Evolutionary conservation across 2,329 filamentous ascomycete species (phyloP), one percentile per base, ranked within the genome.

Genomic region (Dothidotthia symphoricarpi): DNA sequence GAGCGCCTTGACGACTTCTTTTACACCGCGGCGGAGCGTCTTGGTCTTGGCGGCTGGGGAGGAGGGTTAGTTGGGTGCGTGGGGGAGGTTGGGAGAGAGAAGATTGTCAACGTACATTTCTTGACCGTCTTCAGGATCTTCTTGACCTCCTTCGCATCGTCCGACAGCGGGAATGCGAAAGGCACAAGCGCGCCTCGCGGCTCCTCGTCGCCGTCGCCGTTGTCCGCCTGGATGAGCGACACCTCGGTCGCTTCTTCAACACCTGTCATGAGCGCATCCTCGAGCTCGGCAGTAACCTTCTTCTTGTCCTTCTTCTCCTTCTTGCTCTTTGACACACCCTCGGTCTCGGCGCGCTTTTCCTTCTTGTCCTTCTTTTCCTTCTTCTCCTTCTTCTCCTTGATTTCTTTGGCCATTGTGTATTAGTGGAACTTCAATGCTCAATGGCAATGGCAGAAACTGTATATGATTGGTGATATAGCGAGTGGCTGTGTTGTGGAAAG

Each of bases 1-100:
- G 58, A 98, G 86, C 24, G 90, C 86, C 76, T 98, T 98, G 74
- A 97, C 90, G 64, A 95, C 91, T 75, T 98, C 93, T 74, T 98
- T 98, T 53, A 98, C 93, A 65, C 93, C 93, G 64, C 93, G 90
- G 76, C 95, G 95, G 64, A 98, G 86, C 43, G 88, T 86, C 74
- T 94, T 94, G 73, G 88, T 82, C 74, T 95, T 95, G 59, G 93
- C 90, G 56, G 91, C 93, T 97, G 39, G 45, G 35, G 24, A 37
- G 12, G 17, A n/a, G 34, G 29, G 32, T 52, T 44, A 54, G 47
- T 34, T 33, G 12, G 4, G 2, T 24, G 0, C 9, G n/a, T 31
- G 14, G 7, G 16, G 19, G 9, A 28, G 27, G 15, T 16, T 16
- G 4, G 17, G 3, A 41, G 10, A 13, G 22, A 14, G 27, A 34